Evolutionary conservation across 352 stramenopile genomes (phyloP).

Genomic region (Phytophthora boehmeriae): DNA sequence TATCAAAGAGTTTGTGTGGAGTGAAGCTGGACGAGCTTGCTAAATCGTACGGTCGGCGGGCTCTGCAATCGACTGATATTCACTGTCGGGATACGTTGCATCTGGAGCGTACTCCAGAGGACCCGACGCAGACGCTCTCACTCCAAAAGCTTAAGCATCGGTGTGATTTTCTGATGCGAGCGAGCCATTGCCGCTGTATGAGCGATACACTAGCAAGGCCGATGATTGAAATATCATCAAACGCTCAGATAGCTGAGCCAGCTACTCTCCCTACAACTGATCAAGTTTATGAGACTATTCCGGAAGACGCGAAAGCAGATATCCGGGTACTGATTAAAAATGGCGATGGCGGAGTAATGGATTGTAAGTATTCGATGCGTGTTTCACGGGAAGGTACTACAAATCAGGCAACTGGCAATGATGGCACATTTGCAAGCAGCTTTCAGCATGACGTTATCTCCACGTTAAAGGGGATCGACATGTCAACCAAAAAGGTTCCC

Average conservation of each 20-base stretch:
- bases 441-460: slow-evolving; percentile 70
- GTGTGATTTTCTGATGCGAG: slow-evolving; percentile 83
- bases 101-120: slow-evolving; percentile 51
- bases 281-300: neutral
- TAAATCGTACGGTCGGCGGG: slow-evolving; percentile 37
- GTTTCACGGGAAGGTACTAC: slow-evolving; percentile 25
- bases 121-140: slow-evolving; percentile 33
- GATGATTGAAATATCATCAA: slow-evolving; percentile 50
- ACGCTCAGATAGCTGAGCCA: slow-evolving; percentile 11
- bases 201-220: slow-evolving; percentile 57
- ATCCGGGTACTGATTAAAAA: slow-evolving; percentile 53
- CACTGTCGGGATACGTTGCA: slow-evolving; percentile 71
- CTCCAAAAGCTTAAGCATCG: slow-evolving; percentile 67
- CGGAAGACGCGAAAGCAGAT: slow-evolving; percentile 24
- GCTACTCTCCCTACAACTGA: neutral
- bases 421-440: slow-evolving; percentile 47
- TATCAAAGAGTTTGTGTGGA: slow-evolving; percentile 72
- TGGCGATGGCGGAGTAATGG: slow-evolving; percentile 30
- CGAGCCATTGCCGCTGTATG: slow-evolving; percentile 65
- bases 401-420: slow-evolving; percentile 27
- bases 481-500: slow-evolving; percentile 53
- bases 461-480: slow-evolving; percentile 45
- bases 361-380: slow-evolving; percentile 50
- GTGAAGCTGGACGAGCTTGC: slow-evolving; percentile 70
- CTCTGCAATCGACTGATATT: slow-evolving; percentile 44